Evolutionary conservation across 371 early-diverging fungal genomes (phyloP).

Genomic region (Lichtheimia ramosa): DNA sequence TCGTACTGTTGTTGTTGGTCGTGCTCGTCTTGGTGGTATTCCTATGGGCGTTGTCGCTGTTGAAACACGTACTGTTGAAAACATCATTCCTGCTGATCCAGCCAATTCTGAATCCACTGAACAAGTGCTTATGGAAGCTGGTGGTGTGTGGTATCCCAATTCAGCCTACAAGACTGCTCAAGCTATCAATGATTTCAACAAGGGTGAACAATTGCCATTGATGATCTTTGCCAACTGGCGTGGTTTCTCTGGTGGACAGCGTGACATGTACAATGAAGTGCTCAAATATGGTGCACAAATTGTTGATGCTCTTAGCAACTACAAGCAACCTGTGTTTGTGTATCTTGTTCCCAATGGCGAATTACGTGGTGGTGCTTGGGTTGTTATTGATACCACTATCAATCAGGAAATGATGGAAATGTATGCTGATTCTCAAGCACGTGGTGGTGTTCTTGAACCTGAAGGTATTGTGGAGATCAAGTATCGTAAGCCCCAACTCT

Average conservation of each 20-base stretch:
- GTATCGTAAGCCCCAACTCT: slow-evolving; percentile 90
- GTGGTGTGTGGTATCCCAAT: slow-evolving; percentile 98
- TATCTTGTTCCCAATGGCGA: slow-evolving; percentile 95
- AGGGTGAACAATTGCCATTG: slow-evolving; percentile 96
- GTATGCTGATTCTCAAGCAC: slow-evolving; percentile 91
- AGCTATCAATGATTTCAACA: slow-evolving; percentile 97
- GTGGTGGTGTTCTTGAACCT: slow-evolving; percentile 98
- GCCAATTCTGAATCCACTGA: slow-evolving; percentile 88
- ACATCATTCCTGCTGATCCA: slow-evolving; percentile 93
- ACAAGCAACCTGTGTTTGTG: slow-evolving; percentile 97
- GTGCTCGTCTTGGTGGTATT: slow-evolving; percentile 95
- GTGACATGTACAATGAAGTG: slow-evolving; percentile 98
- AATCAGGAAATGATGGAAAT: slow-evolving; percentile 98
- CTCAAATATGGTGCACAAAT: slow-evolving; percentile 97
- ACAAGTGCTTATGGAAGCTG: slow-evolving; percentile 90
- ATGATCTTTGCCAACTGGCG: slow-evolving; percentile 99
- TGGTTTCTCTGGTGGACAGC: slow-evolving; percentile 99
- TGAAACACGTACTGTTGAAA: slow-evolving; percentile 92
- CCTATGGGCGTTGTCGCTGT: slow-evolving; percentile 98
- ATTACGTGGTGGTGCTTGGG: slow-evolving; percentile 99
- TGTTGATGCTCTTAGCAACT: slow-evolving; percentile 92
- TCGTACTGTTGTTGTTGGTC: slow-evolving; percentile 80
- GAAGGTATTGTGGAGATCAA: slow-evolving; percentile 99
- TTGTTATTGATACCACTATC: slow-evolving; percentile 98
- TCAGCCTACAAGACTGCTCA: slow-evolving; percentile 98